Conservation (phyloP, 2,329 filamentous ascomycete species). For the Periconia macrospinosa region DNA sequence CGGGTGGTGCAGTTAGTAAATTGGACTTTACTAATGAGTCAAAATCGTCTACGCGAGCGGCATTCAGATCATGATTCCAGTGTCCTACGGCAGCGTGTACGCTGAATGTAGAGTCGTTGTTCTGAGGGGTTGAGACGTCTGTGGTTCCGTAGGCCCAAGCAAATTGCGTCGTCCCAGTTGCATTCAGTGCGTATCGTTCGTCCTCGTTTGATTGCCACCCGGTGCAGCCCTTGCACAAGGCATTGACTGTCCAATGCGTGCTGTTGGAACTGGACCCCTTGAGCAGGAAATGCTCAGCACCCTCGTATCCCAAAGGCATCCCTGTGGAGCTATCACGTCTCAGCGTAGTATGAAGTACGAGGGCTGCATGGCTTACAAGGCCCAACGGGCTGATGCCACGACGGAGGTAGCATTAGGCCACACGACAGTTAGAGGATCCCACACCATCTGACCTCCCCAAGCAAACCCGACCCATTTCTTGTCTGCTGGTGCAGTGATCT, state of each 20-base stretch:
- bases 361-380: slow-evolving; percentile 22
- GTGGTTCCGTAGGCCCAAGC: slow-evolving; percentile 35
- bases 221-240: slow-evolving; percentile 34
- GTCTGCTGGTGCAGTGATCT: slow-evolving; percentile 27
- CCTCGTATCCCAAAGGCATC: slow-evolving; percentile 30
- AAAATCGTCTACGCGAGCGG: slow-evolving; percentile 35
- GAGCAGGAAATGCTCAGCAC: slow-evolving; percentile 28
- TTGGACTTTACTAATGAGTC: slow-evolving; percentile 33
- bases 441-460: slow-evolving; percentile 38
- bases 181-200: slow-evolving; percentile 25
- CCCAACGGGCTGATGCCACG: slow-evolving; percentile 33
- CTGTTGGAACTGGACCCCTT: slow-evolving; percentile 33
- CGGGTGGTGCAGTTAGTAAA: slow-evolving; percentile 26
- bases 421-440: slow-evolving; percentile 35
- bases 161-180: slow-evolving; percentile 30
- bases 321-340: slow-evolving; percentile 25
- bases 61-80: slow-evolving; percentile 36
- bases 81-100: slow-evolving; percentile 33
- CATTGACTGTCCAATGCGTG: slow-evolving; percentile 38
- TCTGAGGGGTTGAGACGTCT: slow-evolving; percentile 29
- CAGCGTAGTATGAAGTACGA: slow-evolving; percentile 6
- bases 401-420: slow-evolving; percentile 33
- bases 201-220: slow-evolving; percentile 34
- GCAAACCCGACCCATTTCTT: slow-evolving; percentile 34
- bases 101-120: slow-evolving; percentile 36